These are phyloP conservation scores for Rubroboletus pulcherrimus DNA, from an alignment of 768 basidiomycete genomes.

Conservation along the genomic window DNA sequence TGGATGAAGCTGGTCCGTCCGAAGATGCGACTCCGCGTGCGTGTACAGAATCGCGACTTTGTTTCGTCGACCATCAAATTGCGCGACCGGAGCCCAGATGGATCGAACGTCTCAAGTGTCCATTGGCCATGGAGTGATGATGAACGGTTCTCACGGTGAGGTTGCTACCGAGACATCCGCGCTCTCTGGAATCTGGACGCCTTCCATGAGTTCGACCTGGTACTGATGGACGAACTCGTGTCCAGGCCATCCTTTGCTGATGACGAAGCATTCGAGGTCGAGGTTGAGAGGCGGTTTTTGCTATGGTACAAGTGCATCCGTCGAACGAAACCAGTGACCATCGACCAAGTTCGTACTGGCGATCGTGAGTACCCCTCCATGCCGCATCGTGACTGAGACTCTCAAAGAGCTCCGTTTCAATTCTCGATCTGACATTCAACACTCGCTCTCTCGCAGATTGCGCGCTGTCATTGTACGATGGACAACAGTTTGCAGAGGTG, in stretches of 20 bases:
- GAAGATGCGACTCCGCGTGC: conserved; percentile 23
- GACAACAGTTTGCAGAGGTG: conserved; percentile 3
- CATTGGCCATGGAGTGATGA: conserved; percentile 17
- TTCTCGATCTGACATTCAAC: not conserved
- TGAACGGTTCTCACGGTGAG: conserved; percentile 15
- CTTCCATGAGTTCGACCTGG: not conserved
- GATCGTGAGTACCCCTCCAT: conserved; percentile 7
- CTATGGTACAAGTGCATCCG: conserved; percentile 24
- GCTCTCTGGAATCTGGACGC: not conserved
- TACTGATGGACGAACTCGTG: not conserved
- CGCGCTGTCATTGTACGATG: conserved; percentile 21
- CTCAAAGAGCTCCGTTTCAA: not conserved
- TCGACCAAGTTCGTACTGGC: conserved; percentile 25
- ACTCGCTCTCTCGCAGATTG: conserved; percentile 12
- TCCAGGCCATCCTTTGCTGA: conserved; percentile 16
- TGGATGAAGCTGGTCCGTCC: conserved; percentile 19
- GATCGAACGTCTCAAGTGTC: not conserved
- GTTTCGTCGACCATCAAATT: conserved; percentile 16
- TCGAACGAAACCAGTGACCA: conserved; percentile 17
- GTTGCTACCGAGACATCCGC: not conserved
- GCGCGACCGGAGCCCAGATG: not conserved
- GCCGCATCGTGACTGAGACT: not conserved
- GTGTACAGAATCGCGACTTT: conserved; percentile 1
- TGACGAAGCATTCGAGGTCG: conserved; percentile 17
- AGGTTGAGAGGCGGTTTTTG: conserved; percentile 20